phyloP scores from a whole-genome alignment of 1,284 basidiomycete species.

The Porodaedalea pini region DNA sequence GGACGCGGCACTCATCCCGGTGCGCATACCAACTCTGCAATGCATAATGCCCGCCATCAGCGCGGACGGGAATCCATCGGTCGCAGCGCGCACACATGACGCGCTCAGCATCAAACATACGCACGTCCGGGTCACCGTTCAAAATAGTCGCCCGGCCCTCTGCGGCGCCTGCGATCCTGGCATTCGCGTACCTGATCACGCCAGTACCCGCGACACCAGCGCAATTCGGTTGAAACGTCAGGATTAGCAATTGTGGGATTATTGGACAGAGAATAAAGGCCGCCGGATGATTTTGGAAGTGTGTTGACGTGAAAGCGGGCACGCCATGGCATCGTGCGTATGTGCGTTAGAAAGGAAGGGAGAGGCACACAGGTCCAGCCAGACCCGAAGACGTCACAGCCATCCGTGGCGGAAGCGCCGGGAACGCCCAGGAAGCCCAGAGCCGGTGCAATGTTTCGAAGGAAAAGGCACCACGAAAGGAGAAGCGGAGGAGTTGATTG shows the following conservation, averaged over 20 bases:
- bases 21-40: conserved; percentile 3
- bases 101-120: conserved; percentile 7
- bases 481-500: not conserved
- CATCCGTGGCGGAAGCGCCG: not conserved
- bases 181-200: conserved; percentile 4
- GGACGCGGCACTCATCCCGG: not conserved
- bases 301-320: not conserved
- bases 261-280: not conserved
- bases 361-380: not conserved
- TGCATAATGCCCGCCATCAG: not conserved
- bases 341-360: not conserved
- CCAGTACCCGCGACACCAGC: not conserved
- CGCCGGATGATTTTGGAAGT: not conserved
- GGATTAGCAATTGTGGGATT: not conserved
- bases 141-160: not conserved
- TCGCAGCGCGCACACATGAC: conserved; percentile 7
- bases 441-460: not conserved
- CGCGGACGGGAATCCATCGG: conserved; percentile 5
- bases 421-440: not conserved
- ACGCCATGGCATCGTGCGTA: not conserved
- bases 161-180: not conserved
- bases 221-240: not conserved
- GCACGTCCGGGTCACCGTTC: not conserved
- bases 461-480: not conserved
- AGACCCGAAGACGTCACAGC: not conserved